Percentiles rank a stretch among this genome's conserved stretches.
Evolutionary conservation across 2,329 filamentous ascomycete species (phyloP).

Genomic region (Exophiala aquamarina): DNA sequence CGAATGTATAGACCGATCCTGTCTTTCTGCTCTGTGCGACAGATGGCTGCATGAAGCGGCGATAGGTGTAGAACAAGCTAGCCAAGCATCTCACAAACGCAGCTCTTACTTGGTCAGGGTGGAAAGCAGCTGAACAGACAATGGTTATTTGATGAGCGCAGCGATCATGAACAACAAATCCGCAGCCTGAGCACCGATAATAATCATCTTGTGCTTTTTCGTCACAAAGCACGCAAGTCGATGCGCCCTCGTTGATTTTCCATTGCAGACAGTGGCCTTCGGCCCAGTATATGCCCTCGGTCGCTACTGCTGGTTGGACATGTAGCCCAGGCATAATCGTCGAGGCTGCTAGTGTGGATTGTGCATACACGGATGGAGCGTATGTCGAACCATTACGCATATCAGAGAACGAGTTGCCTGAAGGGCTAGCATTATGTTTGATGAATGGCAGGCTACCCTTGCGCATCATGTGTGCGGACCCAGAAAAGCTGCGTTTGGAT

Average conservation of each 20-base stretch:
- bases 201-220: conserved; percentile 60
- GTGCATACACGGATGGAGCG: conserved; percentile 51
- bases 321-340: conserved; percentile 49
- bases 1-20: conserved; percentile 57
- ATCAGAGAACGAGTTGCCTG: conserved; percentile 45
- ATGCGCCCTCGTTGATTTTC: conserved; percentile 43
- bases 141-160: conserved; percentile 61
- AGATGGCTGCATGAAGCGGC: conserved; percentile 61
- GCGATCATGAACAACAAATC: conserved; percentile 55
- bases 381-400: conserved; percentile 47
- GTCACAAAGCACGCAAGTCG: conserved; percentile 49
- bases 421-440: conserved; percentile 53
- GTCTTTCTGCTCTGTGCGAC: conserved; percentile 60
- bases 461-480: conserved; percentile 45
- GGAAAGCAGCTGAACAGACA: conserved; percentile 67
- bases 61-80: conserved; percentile 68
- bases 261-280: conserved; percentile 51
- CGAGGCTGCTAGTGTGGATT: conserved; percentile 51
- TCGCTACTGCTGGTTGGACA: conserved; percentile 39
- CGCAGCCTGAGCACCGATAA: conserved; percentile 50
- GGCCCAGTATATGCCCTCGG: conserved; percentile 44
- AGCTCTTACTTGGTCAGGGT: conserved; percentile 65
- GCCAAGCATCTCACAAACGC: conserved; percentile 70
- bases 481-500: conserved; percentile 86
- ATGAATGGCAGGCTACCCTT: conserved; percentile 71